Evolutionary conservation across 176 grass and related monocot genomes (phyloP), one percentile per base, ranked within the genome.

Genomic region (Eleusine indica): DNA sequence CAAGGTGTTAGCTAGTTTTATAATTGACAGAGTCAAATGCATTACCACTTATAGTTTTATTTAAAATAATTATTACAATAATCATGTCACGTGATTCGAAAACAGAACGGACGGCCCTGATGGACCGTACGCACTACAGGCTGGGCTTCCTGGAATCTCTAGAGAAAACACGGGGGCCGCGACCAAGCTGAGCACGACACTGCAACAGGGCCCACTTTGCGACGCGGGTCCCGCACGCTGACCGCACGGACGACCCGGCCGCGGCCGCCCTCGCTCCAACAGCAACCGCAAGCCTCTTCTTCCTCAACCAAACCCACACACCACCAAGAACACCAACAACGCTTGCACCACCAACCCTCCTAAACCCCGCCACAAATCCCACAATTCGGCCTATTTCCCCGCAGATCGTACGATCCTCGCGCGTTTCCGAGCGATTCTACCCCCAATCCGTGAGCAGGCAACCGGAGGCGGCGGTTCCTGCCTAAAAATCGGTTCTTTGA

Each of bases 241-340:
- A 85, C 73, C 63, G 3, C 63, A 76, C 35, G 1, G 25, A 30
- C 17, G 56, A 47, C 60, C 21, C 65, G 76, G 42, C 21, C 76
- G 28, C 76, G 44, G 60, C 64, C 60, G 47, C 47, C 9, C 9
- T 2, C 25, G 4, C 43, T 18, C 47, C 61, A 80, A 28, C 48
- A 14, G 65, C 79, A 71, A 0, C 67, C 66, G 49, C 40, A 43
- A 43, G 19, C 68, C 0, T 28, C 72, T 60, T 29, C 25, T 62
- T 32, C 49, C 68, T 40, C 60, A 82, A 71, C 68, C 53, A 47
- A 71, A 73, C 68, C 68, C 67, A 81, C 52, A 60, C 69, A 64
- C 30, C 15, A 79, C 9, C 80, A 51, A 75, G 49, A 76, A 42
- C 29, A 15, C 6, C 58, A 64, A 12, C 44, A 64, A 64, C 9